Evolutionary conservation across 2,329 filamentous ascomycete genomes (phyloP), one percentile per base, ranked within the genome.

Genomic region (Drechmeria coniospora): DNA sequence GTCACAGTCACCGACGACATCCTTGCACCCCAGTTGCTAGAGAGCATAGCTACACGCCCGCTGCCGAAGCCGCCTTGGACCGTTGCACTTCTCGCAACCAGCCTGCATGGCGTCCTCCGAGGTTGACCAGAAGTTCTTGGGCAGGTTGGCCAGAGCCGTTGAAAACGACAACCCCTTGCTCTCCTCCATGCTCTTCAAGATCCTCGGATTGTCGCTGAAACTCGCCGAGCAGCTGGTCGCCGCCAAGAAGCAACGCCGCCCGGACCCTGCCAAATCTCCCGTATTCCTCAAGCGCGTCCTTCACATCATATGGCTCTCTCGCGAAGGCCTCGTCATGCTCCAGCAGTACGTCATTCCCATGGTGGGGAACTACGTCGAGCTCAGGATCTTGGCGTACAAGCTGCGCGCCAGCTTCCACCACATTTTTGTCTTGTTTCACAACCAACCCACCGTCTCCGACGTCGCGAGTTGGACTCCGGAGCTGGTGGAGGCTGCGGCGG

Each of bases 41-140:
- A n/a, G n/a, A n/a, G n/a, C n/a, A n/a, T n/a, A n/a, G n/a, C n/a
- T n/a, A n/a, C n/a, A n/a, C n/a, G n/a, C n/a, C n/a, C n/a, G n/a
- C n/a, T n/a, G n/a, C n/a, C 18, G 10, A 27, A 12, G 28, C 21
- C 25, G 27, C 30, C 15, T 21, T 22, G 18, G 26, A 31, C 21
- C 21, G 12, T 11, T 25, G 30, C 25, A 8, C 15, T 23, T 29
- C 26, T 23, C 15, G 11, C 21, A 21, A 18, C 3, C 16, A 3
- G 23, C 29, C 44, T 46, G 49, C 36, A 98, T 95, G 90, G 90
- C 90, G 58, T 90, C 86, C 49, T 90, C 84, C 35, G 83, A 93
- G 57, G 83, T 95, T 36, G 90, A 98, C 54, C 86, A 93, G 59
- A 98, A 95, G 59, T 93, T 92, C 56, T 68, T 98, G 45, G 84